Evolutionary conservation across 768 basidiomycete genomes (phyloP).

Genomic region (Pleurotus citrinopileatus): DNA sequence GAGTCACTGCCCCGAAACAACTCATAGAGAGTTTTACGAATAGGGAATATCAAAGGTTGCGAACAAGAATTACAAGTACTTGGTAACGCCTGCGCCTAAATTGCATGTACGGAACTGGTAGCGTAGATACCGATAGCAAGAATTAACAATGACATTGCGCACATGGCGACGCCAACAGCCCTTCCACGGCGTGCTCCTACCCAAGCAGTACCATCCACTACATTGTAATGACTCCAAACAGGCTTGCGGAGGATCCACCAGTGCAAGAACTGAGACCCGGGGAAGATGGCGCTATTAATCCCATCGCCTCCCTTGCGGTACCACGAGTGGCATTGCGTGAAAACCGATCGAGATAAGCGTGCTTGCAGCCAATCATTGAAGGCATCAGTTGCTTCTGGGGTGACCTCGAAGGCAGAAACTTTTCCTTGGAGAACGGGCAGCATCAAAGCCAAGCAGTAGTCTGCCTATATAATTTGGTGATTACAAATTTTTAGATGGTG

Average conservation of each 20-base stretch:
- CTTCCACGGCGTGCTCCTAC: background rate
- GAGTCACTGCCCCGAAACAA: too few species aligned
- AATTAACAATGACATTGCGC: background rate
- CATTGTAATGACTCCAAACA: slow-evolving; percentile 30
- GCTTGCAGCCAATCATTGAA: slow-evolving; percentile 40
- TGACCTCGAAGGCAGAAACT: slow-evolving; percentile 34
- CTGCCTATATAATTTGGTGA: slow-evolving; percentile 24
- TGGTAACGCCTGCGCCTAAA: too few species aligned
- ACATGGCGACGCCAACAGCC: background rate
- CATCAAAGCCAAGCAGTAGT: slow-evolving; percentile 40
- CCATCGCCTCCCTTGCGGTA: slow-evolving; percentile 28
- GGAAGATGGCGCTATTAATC: slow-evolving; percentile 26
- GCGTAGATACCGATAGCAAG: background rate
- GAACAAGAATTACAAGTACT: too few species aligned
- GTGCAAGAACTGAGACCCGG: slow-evolving; percentile 26
- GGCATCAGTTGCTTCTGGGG: slow-evolving; percentile 27
- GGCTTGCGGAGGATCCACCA: slow-evolving; percentile 34
- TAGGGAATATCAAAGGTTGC: too few species aligned
- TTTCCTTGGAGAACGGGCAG: slow-evolving; percentile 34
- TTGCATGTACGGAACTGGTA: too few species aligned
- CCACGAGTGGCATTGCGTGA: slow-evolving; percentile 30
- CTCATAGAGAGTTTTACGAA: too few species aligned
- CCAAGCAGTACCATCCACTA: slow-evolving; percentile 12
- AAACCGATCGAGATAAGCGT: slow-evolving; percentile 31
- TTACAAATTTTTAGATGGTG: background rate